phyloP scores from a whole-genome alignment of 108 stramenopile genomes.

The Chaetoceros tenuissimus region DNA sequence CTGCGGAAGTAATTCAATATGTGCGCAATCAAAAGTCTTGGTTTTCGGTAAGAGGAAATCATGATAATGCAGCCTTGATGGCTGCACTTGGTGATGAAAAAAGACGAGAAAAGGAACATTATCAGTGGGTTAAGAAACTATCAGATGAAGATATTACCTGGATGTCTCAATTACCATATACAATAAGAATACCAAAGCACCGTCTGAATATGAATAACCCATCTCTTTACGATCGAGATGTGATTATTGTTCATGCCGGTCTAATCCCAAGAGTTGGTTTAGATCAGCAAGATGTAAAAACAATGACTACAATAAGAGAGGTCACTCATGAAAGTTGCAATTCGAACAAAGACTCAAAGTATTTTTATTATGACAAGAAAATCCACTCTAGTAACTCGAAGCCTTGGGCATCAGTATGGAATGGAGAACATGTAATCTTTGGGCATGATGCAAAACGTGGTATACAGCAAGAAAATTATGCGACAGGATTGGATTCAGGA shows the following conservation, averaged over 20 bases:
- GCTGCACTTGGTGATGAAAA: constrained; percentile 53
- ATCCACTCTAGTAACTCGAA: background rate
- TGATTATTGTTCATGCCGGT: constrained; percentile 66
- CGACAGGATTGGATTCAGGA: constrained; percentile 87
- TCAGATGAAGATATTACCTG: constrained; percentile 60
- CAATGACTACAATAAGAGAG: constrained; percentile 53
- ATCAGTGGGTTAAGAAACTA: constrained; percentile 43
- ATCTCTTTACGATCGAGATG: too few relatives aligned
- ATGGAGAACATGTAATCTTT: constrained; percentile 67
- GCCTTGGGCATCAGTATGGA: constrained; percentile 60
- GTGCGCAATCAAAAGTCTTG: constrained; percentile 25
- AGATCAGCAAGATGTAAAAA: constrained; percentile 26
- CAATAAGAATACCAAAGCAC: constrained; percentile 50
- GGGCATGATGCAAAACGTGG: constrained; percentile 88
- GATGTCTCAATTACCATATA: constrained; percentile 67
- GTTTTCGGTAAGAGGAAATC: constrained; percentile 79
- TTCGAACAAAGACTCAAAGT: background rate
- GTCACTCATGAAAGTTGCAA: constrained; percentile 2
- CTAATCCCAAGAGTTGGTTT: constrained; percentile 32
- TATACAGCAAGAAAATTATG: constrained; percentile 47
- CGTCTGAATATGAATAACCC: too few relatives aligned
- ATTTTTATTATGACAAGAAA: background rate
- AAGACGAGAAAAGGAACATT: constrained; percentile 25
- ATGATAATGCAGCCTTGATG: constrained; percentile 72
- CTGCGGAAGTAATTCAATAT: constrained; percentile 56